Conservation (phyloP, 352 stramenopile genomes). For the Globisporangium paddicum region DNA sequence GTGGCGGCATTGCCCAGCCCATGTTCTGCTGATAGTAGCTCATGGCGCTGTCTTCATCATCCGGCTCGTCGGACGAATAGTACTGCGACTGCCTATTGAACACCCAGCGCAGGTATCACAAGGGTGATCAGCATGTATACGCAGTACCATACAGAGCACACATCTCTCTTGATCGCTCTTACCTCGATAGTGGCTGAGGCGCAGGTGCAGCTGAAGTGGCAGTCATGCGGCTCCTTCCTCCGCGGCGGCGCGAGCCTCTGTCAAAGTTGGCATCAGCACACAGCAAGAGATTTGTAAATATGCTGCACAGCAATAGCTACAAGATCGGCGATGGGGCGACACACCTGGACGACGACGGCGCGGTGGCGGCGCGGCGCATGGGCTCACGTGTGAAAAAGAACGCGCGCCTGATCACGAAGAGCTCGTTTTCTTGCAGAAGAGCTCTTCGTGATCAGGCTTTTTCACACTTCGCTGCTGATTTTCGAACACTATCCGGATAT, state of each 20-base stretch:
- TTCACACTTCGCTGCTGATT: background rate
- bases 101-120: background rate
- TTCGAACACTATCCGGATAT: no score
- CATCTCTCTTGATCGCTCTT: background rate
- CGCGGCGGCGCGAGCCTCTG: conserved; percentile 1
- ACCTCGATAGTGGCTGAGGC: background rate
- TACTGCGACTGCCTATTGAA: background rate
- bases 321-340: background rate
- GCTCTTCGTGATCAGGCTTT: conserved; percentile 2
- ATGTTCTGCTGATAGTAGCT: background rate
- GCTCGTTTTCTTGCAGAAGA: background rate
- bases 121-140: background rate
- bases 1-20: background rate
- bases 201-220: background rate
- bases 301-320: no score
- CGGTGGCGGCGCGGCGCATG: background rate
- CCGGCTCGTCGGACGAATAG: background rate
- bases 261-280: background rate
- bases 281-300: no score
- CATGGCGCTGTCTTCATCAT: background rate
- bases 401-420: no score
- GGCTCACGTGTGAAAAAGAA: no score
- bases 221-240: background rate
- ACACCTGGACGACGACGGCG: background rate
- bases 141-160: background rate